Percentiles rank a stretch among this genome's conserved stretches.
Evolutionary conservation across 371 early-diverging fungal species (phyloP).

Genomic region (Parasitella parasitica): DNA sequence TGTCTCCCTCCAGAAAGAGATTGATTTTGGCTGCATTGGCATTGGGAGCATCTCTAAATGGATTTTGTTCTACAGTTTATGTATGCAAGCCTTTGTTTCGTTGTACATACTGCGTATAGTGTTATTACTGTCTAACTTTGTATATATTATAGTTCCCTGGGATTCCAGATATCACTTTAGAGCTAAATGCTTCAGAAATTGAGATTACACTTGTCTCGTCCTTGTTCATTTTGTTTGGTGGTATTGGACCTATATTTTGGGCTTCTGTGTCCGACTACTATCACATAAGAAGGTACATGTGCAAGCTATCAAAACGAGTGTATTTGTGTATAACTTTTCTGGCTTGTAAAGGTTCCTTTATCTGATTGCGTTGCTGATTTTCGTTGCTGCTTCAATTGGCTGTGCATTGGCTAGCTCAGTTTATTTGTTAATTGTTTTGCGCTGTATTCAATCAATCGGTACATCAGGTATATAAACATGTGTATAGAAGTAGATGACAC

Average conservation of each 20-base stretch:
- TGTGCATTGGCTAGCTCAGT: conserved; percentile 58
- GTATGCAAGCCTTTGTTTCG: conserved; percentile 27
- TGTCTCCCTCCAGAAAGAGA: conserved; percentile 22
- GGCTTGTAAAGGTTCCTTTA: conserved; percentile 13
- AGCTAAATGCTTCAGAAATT: conserved; percentile 45
- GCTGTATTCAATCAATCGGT: conserved; percentile 72
- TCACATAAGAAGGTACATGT: conserved; percentile 54
- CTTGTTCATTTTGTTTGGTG: conserved; percentile 56
- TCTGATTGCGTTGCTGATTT: conserved; percentile 55
- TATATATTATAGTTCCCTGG: conserved; percentile 25
- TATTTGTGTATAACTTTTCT: too few relatives aligned
- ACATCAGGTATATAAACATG: conserved; percentile 49
- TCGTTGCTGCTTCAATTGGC: conserved; percentile 61
- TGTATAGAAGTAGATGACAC: neutral
- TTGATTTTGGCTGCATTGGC: conserved; percentile 35
- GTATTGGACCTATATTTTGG: conserved; percentile 61
- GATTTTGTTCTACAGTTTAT: conserved; percentile 43
- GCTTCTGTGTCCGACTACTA: conserved; percentile 64
- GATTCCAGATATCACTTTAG: conserved; percentile 46
- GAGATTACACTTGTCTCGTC: conserved; percentile 54
- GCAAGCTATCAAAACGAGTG: too few relatives aligned
- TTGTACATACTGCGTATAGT: too few relatives aligned
- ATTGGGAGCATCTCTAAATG: conserved; percentile 33
- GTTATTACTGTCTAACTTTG: neutral
- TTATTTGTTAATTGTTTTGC: conserved; percentile 56